Base-by-base conservation (phyloP, 768 basidiomycete species). In the Phanerochaete sordida region DNA sequence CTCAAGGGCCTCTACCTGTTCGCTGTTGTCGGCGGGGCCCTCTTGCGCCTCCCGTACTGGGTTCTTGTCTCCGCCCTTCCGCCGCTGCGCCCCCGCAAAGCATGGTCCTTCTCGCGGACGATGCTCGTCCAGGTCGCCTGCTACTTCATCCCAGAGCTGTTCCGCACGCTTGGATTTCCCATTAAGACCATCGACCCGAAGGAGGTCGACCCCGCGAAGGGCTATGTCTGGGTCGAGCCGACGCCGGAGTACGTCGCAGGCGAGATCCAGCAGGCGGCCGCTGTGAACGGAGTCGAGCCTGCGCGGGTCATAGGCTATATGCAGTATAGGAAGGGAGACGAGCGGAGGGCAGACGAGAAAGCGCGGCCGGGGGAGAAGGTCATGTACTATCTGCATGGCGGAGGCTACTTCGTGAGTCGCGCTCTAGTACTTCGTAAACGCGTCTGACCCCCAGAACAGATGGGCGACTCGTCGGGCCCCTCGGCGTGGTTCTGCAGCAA, bases 361-460 rank as follows among this genome's bases (percentile, higher is more conserved):
- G 58, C 58, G 6, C 21, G 19, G 26, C 56, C 59, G 7, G 59
- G 58, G 8, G 64, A 65, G 27, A 65, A 61, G 49, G 53, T 66
- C 19, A 45, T 63, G 21, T 66, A 63, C 43, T 49, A 56, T 23
- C 28, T 69, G 8, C 67, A 68, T 39, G 65, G 35, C 21, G 35
- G 33, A 35, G 54, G 35, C 16, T 45, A 39, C 37, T 6, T 44
- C 13, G 33, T 56, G 6, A 21, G 33, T 37, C 16, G 24, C 51
- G 13, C 16, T 26, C 21, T 27, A 27, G 33, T 35, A 35, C 33
- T 13, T 35, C 33, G 9, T 56, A 9, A 27, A 4, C 35, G 6
- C 54, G 7, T 19, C 13, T 39, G n/a, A 27, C 19, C 8, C 8
- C 2, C 35, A 2, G 3, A 15, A n/a, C 27, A 59, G 58, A 44